Evolutionary conservation across 1,139 yeast species (phyloP), one percentile per base, ranked within the genome.

Genomic region (Saccharomyces hybrid): DNA sequence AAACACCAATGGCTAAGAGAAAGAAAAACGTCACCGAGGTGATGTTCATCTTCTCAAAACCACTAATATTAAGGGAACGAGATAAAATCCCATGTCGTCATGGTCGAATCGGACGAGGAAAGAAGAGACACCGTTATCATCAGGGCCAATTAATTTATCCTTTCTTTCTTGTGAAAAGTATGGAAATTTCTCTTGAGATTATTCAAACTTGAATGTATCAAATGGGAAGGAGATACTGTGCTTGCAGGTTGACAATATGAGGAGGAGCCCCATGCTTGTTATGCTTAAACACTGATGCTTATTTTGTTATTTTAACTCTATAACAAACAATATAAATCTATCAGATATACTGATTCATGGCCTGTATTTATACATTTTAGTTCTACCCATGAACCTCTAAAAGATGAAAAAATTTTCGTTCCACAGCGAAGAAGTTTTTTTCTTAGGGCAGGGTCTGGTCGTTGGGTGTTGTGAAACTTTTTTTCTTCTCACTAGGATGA

Each of bases 21-120:
- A 38, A 19, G 41, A 14, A 6, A 34, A 19, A 38, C 6, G 11
- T 38, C 44, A 19, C 44, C 24, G 44, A 38, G 14, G 44, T 24
- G 19, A 38, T 11, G 19, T 38, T 12, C 5, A 34, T 14, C 41
- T 38, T 38, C 11, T 16, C 42, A 38, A 38, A 38, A 38, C 12
- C 44, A 38, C 11, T 16, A 26, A 24, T 24, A 11, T 38, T 38
- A 38, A 38, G 44, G 54, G 56, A 62, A 70, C 76, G 57, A 64
- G 76, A 68, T 71, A 72, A 71, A 62, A 61, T 64, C 73, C 88
- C 90, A 80, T 82, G 84, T 85, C 90, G 88, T 85, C 93, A 86
- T 84, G 84, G 91, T 86, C 93, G 90, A 82, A 74, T 83, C 88
- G 80, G 93, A 84, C 88, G 81, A 86, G 90, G 91, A 86, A 86